Evolutionary conservation across 2,329 filamentous ascomycete species (phyloP).

Genomic region (Colletotrichum graminicola): DNA sequence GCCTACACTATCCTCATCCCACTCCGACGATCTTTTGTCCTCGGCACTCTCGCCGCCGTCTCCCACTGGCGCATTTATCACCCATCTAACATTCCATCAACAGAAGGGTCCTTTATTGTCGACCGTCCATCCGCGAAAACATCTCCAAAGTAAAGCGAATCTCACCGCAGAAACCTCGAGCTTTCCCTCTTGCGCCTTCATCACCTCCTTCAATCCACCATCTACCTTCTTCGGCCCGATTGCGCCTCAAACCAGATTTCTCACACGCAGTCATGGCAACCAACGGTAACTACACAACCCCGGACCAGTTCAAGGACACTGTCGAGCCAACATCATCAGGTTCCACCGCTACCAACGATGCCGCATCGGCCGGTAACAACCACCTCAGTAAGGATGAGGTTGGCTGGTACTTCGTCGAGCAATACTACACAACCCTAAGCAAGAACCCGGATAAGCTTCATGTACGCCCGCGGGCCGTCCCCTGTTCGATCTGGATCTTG

Average conservation of each 20-base stretch:
- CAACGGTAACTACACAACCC: constrained; percentile 66
- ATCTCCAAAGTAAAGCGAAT: constrained; percentile 25
- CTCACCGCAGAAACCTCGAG: constrained; percentile 38
- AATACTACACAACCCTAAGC: constrained; percentile 98
- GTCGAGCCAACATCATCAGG: constrained; percentile 55
- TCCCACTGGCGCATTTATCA: constrained; percentile 16
- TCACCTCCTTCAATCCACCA: constrained; percentile 8
- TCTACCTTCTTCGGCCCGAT: constrained; percentile 32
- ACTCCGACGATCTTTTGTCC: background rate
- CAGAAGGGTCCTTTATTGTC: constrained; percentile 14
- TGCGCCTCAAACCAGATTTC: constrained; percentile 35
- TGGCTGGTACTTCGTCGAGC: constrained; percentile 99
- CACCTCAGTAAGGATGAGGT: constrained; percentile 88
- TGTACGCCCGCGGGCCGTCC: constrained; percentile 58
- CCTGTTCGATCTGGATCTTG: background rate
- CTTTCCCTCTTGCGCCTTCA: constrained; percentile 24
- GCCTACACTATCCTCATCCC: background rate
- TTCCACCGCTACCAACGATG: constrained; percentile 51
- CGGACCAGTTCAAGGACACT: constrained; percentile 56
- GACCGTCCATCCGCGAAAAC: constrained; percentile 19
- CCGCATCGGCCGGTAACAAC: constrained; percentile 53
- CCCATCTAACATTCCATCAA: constrained; percentile 28
- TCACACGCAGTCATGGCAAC: constrained; percentile 62
- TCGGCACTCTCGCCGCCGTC: constrained; percentile 4
- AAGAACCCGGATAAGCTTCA: constrained; percentile 94